phyloP scores from a whole-genome alignment of 345 rosid genomes.

The Conringia planisiliqua region DNA sequence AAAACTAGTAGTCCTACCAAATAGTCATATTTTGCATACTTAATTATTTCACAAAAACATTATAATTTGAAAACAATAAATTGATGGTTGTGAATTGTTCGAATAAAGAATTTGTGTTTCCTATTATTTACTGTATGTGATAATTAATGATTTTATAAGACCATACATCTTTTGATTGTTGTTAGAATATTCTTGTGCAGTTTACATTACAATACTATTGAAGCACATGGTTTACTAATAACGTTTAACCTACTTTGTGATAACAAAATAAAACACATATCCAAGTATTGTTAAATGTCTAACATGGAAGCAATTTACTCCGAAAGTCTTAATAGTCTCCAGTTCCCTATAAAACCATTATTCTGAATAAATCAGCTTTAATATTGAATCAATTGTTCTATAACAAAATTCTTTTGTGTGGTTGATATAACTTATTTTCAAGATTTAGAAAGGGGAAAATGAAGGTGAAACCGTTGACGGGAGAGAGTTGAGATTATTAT shows the following conservation, averaged over 20 bases:
- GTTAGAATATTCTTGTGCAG: slow-evolving; percentile 10
- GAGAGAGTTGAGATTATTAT: slow-evolving; percentile 18
- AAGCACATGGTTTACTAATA: slow-evolving; percentile 19
- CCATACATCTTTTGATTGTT: slow-evolving; percentile 4
- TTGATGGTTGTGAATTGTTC: neutral
- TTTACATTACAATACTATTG: slow-evolving; percentile 13
- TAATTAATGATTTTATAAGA: neutral
- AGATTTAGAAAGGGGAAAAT: neutral
- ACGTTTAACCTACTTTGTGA: slow-evolving; percentile 16
- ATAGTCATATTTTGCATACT: neutral
- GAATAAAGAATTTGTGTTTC: slow-evolving; percentile 21
- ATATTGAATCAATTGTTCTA: neutral
- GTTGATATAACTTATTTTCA: neutral
- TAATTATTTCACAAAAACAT: neutral
- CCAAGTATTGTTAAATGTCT: slow-evolving; percentile 3
- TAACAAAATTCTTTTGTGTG: neutral
- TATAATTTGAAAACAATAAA: neutral
- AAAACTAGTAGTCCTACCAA: slow-evolving; percentile 11
- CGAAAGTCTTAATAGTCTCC: neutral
- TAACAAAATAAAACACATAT: neutral
- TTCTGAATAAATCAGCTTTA: neutral
- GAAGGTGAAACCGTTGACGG: slow-evolving; percentile 21
- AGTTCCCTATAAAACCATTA: neutral
- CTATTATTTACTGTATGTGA: neutral
- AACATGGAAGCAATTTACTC: slow-evolving; percentile 2